phyloP scores from a whole-genome alignment of 306 rosid species.

The Leucaena leucocephala region DNA sequence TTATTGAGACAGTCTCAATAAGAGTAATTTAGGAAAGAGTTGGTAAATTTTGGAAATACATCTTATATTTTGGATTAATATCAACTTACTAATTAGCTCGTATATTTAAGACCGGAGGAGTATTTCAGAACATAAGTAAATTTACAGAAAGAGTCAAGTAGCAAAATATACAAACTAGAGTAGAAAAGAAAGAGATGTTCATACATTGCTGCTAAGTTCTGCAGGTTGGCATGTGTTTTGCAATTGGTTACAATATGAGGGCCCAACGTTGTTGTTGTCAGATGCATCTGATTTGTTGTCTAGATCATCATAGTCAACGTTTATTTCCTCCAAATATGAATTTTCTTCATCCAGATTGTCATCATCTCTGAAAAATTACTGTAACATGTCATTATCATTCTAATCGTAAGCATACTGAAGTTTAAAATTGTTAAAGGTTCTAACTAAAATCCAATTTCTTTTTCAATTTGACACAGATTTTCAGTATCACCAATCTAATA shows the following conservation, averaged over 20 bases:
- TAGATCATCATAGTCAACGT: slow-evolving; percentile 47
- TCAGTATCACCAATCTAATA: too few relatives aligned
- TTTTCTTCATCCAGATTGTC: slow-evolving; percentile 25
- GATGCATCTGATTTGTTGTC: slow-evolving; percentile 46
- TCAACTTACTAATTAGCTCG: too few relatives aligned
- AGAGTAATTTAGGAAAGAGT: too few relatives aligned
- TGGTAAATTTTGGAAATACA: too few relatives aligned
- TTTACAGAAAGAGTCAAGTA: background rate
- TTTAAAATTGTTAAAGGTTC: background rate
- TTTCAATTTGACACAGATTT: too few relatives aligned
- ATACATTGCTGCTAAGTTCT: slow-evolving; percentile 43
- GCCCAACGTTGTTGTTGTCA: slow-evolving; percentile 40
- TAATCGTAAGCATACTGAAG: background rate
- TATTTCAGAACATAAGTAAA: background rate
- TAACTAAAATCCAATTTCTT: background rate
- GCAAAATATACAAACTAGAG: background rate
- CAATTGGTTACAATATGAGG: slow-evolving; percentile 35
- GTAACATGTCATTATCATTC: background rate
- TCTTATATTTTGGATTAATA: too few relatives aligned
- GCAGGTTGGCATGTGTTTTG: slow-evolving; percentile 33
- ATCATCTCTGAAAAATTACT: slow-evolving; percentile 30
- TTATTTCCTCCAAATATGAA: slow-evolving; percentile 52
- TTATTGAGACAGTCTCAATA: too few relatives aligned
- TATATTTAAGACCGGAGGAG: too few relatives aligned
- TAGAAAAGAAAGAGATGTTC: background rate